A percentile compares a stretch with the other conserved stretches of the same genome.
phyloP scores from a whole-genome alignment of 805 yeast genomes.

The Pichia scutulata region DNA sequence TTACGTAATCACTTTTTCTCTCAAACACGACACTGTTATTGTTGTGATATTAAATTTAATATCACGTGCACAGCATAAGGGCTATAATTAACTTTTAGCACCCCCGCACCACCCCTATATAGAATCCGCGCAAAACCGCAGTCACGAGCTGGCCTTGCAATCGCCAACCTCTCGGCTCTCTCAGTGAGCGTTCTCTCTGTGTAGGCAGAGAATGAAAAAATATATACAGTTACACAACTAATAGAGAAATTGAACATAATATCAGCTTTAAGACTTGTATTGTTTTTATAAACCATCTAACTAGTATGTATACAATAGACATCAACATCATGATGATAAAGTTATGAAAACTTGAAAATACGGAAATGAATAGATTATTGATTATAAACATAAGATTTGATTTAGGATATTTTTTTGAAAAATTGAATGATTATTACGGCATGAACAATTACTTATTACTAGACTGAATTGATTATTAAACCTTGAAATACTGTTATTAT shows the following conservation, averaged over 20 bases:
- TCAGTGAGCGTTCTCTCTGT: background rate
- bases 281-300: constrained; percentile 6
- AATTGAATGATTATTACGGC: no score
- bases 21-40: background rate
- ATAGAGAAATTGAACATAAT: background rate
- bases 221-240: background rate
- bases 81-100: background rate
- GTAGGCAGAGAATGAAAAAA: background rate
- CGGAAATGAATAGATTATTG: background rate
- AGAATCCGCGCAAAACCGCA: background rate
- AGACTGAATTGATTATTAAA: no score
- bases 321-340: no score
- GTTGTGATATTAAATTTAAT: background rate
- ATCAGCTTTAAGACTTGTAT: background rate
- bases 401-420: no score
- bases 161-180: background rate
- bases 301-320: constrained; percentile 1
- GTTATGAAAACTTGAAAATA: background rate
- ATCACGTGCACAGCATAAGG: background rate
- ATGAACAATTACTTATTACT: no score
- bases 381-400: no score
- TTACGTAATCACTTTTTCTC: background rate
- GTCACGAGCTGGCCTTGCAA: background rate
- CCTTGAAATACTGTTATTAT: no score
- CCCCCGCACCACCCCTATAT: background rate